Percentiles rank a stretch among this genome's conserved stretches.
These are phyloP conservation scores for Oryza meridionalis DNA, from an alignment of 176 grass and related monocot genomes.

Conservation along the genomic window DNA sequence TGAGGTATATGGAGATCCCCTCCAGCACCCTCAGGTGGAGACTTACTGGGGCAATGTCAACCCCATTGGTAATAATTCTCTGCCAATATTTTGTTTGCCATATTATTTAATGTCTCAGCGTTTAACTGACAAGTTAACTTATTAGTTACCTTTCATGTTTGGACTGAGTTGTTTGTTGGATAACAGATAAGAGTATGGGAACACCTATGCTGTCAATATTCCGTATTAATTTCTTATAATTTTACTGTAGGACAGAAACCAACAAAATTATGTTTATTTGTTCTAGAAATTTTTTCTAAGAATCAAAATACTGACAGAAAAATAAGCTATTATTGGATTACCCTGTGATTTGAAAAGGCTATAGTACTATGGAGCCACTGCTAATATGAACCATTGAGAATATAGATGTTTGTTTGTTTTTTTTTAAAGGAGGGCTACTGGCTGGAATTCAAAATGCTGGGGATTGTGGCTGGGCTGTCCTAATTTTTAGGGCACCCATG, in stretches of 20 bases:
- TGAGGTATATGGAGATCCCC: conserved; percentile 85
- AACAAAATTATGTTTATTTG: conserved; percentile 13
- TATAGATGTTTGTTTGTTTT: not conserved
- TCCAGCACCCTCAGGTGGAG: conserved; percentile 88
- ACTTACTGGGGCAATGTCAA: conserved; percentile 97
- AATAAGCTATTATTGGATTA: not conserved
- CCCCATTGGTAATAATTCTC: conserved; percentile 68
- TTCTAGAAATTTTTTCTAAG: not conserved
- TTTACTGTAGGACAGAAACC: not conserved
- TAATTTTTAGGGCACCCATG: not conserved
- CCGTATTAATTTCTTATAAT: not conserved
- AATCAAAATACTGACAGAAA: not conserved
- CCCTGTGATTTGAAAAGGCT: not conserved
- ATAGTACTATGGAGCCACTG: not conserved
- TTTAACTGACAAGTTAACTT: not conserved
- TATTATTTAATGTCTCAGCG: not conserved
- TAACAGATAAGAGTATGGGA: not conserved
- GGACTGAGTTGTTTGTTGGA: not conserved
- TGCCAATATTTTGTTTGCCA: not conserved
- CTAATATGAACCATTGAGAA: not conserved
- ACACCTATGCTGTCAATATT: not conserved
- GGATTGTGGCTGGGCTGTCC: not conserved
- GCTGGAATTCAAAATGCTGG: conserved; percentile 13
- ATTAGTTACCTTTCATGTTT: not conserved
- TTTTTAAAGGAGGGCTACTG: not conserved